These are phyloP conservation scores for Syzygium aqueum DNA, from an alignment of 345 rosid genomes.

Conservation along the genomic window DNA sequence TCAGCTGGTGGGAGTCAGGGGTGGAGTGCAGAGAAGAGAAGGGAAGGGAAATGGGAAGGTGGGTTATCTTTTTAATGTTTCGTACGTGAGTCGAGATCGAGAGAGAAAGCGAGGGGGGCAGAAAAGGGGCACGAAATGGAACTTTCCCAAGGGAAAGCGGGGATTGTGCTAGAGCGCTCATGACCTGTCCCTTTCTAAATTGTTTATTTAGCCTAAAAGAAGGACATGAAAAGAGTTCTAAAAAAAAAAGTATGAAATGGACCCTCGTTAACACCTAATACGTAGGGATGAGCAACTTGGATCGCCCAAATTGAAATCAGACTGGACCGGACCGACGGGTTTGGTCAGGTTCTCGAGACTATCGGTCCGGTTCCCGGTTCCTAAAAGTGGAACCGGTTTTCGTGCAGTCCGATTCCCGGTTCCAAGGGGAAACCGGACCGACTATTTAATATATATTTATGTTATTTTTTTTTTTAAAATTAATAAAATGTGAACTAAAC, in stretches of 20 bases:
- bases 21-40: neutral
- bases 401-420: rapidly evolving
- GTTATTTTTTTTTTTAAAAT: too few species aligned
- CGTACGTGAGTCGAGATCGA: neutral
- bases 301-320: too few species aligned
- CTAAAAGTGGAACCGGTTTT: too few species aligned
- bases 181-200: neutral
- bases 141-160: neutral
- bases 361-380: too few species aligned
- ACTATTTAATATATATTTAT: too few species aligned
- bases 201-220: neutral
- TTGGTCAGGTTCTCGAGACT: too few species aligned
- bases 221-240: neutral
- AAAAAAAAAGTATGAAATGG: neutral
- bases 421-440: too few species aligned
- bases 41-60: neutral
- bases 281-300: too few species aligned
- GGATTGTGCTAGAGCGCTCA: neutral
- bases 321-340: too few species aligned
- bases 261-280: neutral
- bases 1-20: neutral
- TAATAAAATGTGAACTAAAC: too few species aligned
- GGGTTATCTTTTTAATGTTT: neutral
- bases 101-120: neutral
- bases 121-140: neutral